These are phyloP conservation scores for Petunia hybrid DNA, from an alignment of 305 asterid species.

Conservation along the genomic window DNA sequence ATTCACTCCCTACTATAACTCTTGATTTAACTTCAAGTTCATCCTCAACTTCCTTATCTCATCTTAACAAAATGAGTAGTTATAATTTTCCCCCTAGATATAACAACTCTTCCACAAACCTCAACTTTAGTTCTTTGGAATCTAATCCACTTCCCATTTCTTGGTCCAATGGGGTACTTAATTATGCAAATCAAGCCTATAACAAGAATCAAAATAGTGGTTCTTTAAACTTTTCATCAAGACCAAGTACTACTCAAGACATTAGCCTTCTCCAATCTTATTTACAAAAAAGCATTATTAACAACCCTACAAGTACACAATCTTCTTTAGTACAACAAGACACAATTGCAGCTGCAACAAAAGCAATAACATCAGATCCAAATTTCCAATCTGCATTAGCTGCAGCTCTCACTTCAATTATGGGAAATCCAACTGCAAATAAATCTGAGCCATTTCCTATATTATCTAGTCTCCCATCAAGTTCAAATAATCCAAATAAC, in stretches of 20 bases:
- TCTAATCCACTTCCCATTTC: slow-evolving; percentile 68
- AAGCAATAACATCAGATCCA: slow-evolving; percentile 86
- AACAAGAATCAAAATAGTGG: slow-evolving; percentile 45
- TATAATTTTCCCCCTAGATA: slow-evolving; percentile 49
- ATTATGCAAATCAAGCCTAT: slow-evolving; percentile 51
- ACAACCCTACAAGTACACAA: slow-evolving; percentile 44
- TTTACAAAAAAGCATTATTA: slow-evolving; percentile 50
- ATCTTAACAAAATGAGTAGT: slow-evolving; percentile 43
- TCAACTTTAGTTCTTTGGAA: slow-evolving; percentile 76
- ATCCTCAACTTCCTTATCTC: slow-evolving; percentile 51
- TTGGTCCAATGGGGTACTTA: slow-evolving; percentile 62
- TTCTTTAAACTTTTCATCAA: slow-evolving; percentile 66
- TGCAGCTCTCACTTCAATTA: slow-evolving; percentile 78
- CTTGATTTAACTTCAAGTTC: slow-evolving; percentile 76
- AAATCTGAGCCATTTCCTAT: slow-evolving; percentile 64
- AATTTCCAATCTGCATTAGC: slow-evolving; percentile 85
- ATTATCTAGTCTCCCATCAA: slow-evolving; percentile 71
- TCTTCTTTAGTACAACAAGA: slow-evolving; percentile 55
- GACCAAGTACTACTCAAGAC: slow-evolving; percentile 48
- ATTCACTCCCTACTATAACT: slow-evolving; percentile 81
- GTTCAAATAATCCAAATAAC: slow-evolving; percentile 54
- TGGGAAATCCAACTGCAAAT: slow-evolving; percentile 46
- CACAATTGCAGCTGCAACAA: slow-evolving; percentile 85
- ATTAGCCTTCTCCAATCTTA: slow-evolving; percentile 56
- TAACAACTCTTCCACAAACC: slow-evolving; percentile 61